Conservation (phyloP, 108 stramenopile species). For the Discostella pseudostelligera region DNA sequence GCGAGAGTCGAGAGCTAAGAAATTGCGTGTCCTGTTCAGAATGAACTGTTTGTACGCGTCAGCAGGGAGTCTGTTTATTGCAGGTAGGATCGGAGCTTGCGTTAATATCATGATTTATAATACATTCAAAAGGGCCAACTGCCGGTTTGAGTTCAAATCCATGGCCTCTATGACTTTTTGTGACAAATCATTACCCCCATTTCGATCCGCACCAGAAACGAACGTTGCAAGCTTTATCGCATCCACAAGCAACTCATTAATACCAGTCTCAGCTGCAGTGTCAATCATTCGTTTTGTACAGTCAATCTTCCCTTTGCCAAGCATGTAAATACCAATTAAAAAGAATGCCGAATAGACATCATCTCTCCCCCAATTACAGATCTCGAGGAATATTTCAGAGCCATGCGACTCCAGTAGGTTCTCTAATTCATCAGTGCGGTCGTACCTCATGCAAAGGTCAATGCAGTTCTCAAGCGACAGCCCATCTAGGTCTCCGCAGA, state of each 20-base stretch:
- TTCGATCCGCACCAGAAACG: constrained; percentile 26
- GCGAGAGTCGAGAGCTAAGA: too few species aligned
- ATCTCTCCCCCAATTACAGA: constrained; percentile 60
- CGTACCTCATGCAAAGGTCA: constrained; percentile 71
- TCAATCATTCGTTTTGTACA: constrained; percentile 17
- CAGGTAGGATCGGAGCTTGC: too few species aligned
- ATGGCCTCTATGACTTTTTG: constrained; percentile 17
- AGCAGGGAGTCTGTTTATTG: too few species aligned
- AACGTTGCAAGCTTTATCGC: constrained; percentile 40
- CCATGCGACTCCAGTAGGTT: constrained; percentile 58
- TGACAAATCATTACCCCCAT: constrained; percentile 16
- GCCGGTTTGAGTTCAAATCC: constrained; percentile 18
- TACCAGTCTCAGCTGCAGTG: constrained; percentile 20
- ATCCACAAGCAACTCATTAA: constrained; percentile 29
- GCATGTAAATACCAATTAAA: constrained; percentile 64
- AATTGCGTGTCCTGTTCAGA: too few species aligned
- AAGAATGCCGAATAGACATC: constrained; percentile 51
- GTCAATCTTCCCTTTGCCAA: constrained; percentile 62
- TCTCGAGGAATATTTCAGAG: constrained; percentile 48
- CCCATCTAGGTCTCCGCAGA: constrained; percentile 51
- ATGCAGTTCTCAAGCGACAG: constrained; percentile 70
- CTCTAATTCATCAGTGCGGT: constrained; percentile 61
- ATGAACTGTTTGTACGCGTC: too few species aligned
- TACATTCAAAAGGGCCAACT: constrained; percentile 12
- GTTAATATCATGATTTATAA: not conserved